Conservation (phyloP, 1,284 basidiomycete species). For the Tylopilus microsporus region DNA sequence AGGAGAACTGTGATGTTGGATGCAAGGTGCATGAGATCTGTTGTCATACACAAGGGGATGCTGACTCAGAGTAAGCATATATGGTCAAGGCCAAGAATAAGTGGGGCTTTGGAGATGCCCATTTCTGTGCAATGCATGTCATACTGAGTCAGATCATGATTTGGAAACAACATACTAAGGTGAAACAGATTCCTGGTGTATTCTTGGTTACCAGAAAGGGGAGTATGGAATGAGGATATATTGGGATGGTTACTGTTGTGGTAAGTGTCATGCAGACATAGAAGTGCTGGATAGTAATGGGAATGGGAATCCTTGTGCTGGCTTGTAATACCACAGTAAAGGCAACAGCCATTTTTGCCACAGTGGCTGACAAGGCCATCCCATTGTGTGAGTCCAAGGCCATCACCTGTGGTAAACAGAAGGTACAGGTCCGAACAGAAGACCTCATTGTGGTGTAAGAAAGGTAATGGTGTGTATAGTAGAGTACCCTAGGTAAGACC, state of each 20-base stretch:
- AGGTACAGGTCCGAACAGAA: neutral
- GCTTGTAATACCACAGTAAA: neutral
- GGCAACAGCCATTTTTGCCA: neutral
- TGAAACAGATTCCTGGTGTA: neutral
- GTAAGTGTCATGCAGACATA: neutral
- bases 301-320: neutral
- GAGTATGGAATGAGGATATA: neutral
- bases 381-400: neutral
- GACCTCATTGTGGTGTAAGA: too few relatives aligned
- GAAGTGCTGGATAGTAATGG: neutral
- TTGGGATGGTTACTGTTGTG: neutral
- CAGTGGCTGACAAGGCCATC: neutral
- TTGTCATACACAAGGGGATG: conserved; percentile 10
- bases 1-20: neutral
- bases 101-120: neutral
- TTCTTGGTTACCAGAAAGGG: neutral
- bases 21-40: conserved; percentile 1
- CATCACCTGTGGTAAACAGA: neutral
- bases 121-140: neutral
- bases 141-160: neutral
- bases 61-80: neutral
- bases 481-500: too few relatives aligned
- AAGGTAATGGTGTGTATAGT: too few relatives aligned
- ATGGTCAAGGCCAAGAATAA: neutral
- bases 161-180: neutral